These are phyloP conservation scores for Cordyceps cicadae DNA, from an alignment of 2,329 filamentous ascomycete genomes.

Conservation along the genomic window DNA sequence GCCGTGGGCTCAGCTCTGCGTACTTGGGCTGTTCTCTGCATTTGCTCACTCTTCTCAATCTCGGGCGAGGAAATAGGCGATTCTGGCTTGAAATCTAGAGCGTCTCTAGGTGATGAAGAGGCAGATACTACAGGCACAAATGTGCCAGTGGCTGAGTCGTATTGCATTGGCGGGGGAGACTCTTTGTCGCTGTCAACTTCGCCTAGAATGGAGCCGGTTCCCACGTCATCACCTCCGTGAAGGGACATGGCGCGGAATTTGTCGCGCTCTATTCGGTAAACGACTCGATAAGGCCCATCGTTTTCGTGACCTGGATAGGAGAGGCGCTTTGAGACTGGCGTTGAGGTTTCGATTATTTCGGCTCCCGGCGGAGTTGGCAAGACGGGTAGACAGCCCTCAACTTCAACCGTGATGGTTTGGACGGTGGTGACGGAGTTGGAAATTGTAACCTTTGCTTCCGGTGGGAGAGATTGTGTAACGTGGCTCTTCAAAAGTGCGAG, in stretches of 20 bases:
- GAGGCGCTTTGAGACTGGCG: conserved; percentile 18
- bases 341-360: conserved; percentile 47
- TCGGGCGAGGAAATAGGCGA: background rate
- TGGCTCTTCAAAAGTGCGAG: conserved; percentile 40
- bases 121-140: background rate
- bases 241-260: conserved; percentile 36
- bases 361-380: conserved; percentile 50
- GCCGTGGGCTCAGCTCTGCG: conserved; percentile 17
- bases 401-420: conserved; percentile 57
- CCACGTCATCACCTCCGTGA: conserved; percentile 24
- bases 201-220: conserved; percentile 18
- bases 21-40: background rate
- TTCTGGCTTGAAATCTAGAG: background rate
- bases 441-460: conserved; percentile 51
- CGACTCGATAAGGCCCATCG: conserved; percentile 42
- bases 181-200: conserved; percentile 22
- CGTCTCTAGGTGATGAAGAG: background rate
- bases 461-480: conserved; percentile 46
- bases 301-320: conserved; percentile 17
- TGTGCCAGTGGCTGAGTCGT: conserved; percentile 6
- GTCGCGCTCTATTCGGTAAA: conserved; percentile 51
- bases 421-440: conserved; percentile 51
- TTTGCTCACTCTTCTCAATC: background rate
- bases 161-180: conserved; percentile 10
- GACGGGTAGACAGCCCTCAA: conserved; percentile 44